Base-by-base conservation (phyloP, 495 filamentous ascomycete species). In the Lophiotrema nucula region DNA sequence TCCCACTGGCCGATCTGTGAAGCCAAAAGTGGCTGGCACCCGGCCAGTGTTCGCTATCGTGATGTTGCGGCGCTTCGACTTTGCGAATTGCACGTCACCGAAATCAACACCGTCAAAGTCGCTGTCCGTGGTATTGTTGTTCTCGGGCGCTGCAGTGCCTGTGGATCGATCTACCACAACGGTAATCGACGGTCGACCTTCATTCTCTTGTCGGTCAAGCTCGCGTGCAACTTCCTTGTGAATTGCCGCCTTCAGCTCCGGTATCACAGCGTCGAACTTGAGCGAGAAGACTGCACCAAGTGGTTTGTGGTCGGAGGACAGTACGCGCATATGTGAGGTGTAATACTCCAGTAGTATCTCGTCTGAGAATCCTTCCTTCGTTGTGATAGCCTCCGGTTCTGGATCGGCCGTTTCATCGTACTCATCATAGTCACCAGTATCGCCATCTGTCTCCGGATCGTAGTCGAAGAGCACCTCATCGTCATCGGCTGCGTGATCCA, bases 291-390 rank as follows among this genome's bases (percentile, higher is more conserved):
- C 73, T 8, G 89, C 88, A 56, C 82, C 81, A 10, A 97, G 67
- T 0, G 95, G 95, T 70, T 99, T 99, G 69, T 99, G 95, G 69
- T 99, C 95, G 3, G 92, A 97, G 1, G 95, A 95, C 12, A 88
- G 77, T 13, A 97, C 83, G 22, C 87, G 81, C 69, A 96, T 92
- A 66, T 96, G 89, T 2, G 92, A 90, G 2, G 84, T 82, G 70
- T 99, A 99, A 51, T 82, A 78, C 41, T 92, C 83, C 16, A 91
- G 77, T 24, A 71, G 75, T 49, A 95, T 81, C 23, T 77, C 73
- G 56, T 89, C 85, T 24, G 85, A 75, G 51, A 76, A 83, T 0
- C 79, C 80, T 28, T 81, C 79, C 47, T 80, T 78, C 4, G 79
- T 80, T 1, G 73, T 43, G 1, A 84, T 75, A 13, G 73, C 55